These are phyloP conservation scores for Fusarium pseudoanthophilum DNA, from an alignment of 2,329 filamentous ascomycete species.

Conservation along the genomic window DNA sequence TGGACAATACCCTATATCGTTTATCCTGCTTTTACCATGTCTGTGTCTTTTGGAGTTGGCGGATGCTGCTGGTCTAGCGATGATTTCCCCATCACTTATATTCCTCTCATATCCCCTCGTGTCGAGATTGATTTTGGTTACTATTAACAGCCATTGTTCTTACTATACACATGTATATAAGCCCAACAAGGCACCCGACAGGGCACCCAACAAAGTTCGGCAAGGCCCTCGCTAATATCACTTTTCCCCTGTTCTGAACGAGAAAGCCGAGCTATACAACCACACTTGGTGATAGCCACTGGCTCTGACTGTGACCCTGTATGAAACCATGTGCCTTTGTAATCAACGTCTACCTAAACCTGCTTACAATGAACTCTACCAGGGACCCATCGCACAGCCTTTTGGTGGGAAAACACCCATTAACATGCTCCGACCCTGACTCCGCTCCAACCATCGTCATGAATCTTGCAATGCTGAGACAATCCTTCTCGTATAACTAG, in stretches of 20 bases:
- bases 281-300: not conserved
- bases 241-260: not conserved
- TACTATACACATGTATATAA: slow-evolving; percentile 8
- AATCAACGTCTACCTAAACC: slow-evolving; percentile 46
- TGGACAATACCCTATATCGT: slow-evolving; percentile 46
- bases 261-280: not conserved
- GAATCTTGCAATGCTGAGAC: slow-evolving; percentile 42
- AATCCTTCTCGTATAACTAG: slow-evolving; percentile 26
- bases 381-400: slow-evolving; percentile 45
- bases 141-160: not conserved
- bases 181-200: not conserved
- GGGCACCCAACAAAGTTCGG: not conserved
- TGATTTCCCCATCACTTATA: slow-evolving; percentile 22
- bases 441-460: slow-evolving; percentile 46
- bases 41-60: slow-evolving; percentile 28
- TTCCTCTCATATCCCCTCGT: slow-evolving; percentile 3
- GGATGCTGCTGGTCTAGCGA: slow-evolving; percentile 28
- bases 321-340: slow-evolving; percentile 37
- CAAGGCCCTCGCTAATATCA: slow-evolving; percentile 4
- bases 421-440: slow-evolving; percentile 48
- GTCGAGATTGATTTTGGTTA: slow-evolving; percentile 16
- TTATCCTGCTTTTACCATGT: slow-evolving; percentile 9
- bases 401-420: slow-evolving; percentile 49
- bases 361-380: slow-evolving; percentile 47
- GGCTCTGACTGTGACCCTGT: not conserved